Conservation (phyloP, 176 grass and related monocot genomes). For the Oryza glaberrima region DNA sequence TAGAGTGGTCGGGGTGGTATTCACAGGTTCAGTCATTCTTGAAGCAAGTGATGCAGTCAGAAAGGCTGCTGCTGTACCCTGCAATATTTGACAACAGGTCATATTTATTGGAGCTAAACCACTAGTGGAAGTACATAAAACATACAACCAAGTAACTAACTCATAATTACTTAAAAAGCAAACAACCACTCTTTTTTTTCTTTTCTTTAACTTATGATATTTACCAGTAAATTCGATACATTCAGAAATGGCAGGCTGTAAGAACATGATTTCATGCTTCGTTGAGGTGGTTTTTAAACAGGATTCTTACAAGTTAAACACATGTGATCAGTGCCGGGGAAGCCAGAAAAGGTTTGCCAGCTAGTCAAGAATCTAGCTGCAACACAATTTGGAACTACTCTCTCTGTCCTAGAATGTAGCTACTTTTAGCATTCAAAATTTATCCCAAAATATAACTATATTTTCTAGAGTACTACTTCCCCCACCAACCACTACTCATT, state of each 20-base stretch:
- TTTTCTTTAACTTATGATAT: constrained; percentile 12
- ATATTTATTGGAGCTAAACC: constrained; percentile 20
- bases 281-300: background rate
- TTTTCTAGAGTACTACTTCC: no score
- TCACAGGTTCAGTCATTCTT: constrained; percentile 50
- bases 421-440: no score
- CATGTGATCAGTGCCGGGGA: background rate
- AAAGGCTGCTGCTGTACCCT: constrained; percentile 81
- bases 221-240: background rate
- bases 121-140: background rate
- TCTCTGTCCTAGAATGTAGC: no score
- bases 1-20: constrained; percentile 26
- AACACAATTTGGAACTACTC: background rate
- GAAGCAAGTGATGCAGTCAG: constrained; percentile 78
- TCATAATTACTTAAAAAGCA: background rate
- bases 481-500: no score
- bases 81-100: constrained; percentile 22
- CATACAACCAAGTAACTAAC: constrained; percentile 12
- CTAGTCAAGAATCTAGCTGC: background rate
- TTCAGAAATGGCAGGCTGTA: background rate
- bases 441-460: no score
- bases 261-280: constrained; percentile 18
- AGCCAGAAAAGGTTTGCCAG: background rate
- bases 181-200: background rate
- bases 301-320: background rate